Conservation (phyloP, 2,329 filamentous ascomycete species). For the Talaromyces sp. region DNA sequence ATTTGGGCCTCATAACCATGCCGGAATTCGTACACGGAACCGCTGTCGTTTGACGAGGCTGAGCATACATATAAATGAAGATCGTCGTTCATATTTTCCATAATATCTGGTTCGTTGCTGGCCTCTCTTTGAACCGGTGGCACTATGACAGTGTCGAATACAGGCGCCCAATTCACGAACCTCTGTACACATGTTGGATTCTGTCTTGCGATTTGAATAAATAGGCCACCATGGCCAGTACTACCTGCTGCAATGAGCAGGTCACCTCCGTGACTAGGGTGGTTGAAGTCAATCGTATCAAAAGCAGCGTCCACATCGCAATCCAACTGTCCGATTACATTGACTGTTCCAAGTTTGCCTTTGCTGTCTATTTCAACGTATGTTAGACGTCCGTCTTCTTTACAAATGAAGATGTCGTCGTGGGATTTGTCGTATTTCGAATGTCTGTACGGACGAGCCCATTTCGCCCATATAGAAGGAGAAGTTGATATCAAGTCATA, state of each 20-base stretch:
- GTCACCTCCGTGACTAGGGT: conserved; percentile 54
- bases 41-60: conserved; percentile 54
- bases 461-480: conserved; percentile 70
- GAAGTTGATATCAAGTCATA: conserved; percentile 22
- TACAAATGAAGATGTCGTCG: conserved; percentile 78
- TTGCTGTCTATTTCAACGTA: conserved; percentile 63
- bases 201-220: conserved; percentile 60
- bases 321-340: conserved; percentile 59
- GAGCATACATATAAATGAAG: conserved; percentile 63
- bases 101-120: neutral
- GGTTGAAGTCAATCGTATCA: conserved; percentile 61
- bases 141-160: conserved; percentile 44
- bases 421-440: conserved; percentile 56
- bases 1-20: conserved; percentile 66
- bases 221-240: conserved; percentile 70
- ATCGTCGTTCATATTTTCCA: conserved; percentile 28
- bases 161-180: conserved; percentile 58
- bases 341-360: conserved; percentile 50
- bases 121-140: conserved; percentile 18
- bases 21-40: conserved; percentile 63
- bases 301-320: conserved; percentile 79
- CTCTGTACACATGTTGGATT: conserved; percentile 52
- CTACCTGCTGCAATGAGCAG: conserved; percentile 76
- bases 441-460: conserved; percentile 71
- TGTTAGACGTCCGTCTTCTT: conserved; percentile 78